Percentiles rank a stretch among this genome's conserved stretches.
Conservation (phyloP, 306 rosid species). For the Neltuma alba region DNA sequence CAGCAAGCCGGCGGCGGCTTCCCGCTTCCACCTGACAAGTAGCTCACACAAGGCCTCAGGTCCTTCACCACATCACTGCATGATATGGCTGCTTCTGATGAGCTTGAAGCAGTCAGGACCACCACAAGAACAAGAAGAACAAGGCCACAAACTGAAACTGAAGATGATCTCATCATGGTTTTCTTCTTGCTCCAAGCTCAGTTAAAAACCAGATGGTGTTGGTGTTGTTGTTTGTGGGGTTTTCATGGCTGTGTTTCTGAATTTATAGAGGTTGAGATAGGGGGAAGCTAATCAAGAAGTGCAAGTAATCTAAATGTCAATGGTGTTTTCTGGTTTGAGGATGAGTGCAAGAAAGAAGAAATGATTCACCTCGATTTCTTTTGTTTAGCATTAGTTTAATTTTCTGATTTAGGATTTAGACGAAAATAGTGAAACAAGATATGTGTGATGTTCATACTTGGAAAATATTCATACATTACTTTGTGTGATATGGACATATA, state of each 20-base stretch:
- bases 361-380: slow-evolving; percentile 2
- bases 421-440: not conserved
- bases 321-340: not conserved
- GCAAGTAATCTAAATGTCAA: slow-evolving; percentile 28
- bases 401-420: slow-evolving; percentile 25
- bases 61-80: slow-evolving; percentile 63
- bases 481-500: not conserved
- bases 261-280: slow-evolving; percentile 41
- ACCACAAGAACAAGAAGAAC: not conserved
- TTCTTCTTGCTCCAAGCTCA: not conserved
- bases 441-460: not conserved
- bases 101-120: not conserved
- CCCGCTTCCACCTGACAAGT: slow-evolving; percentile 71
- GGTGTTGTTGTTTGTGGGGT: not conserved
- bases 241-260: not conserved
- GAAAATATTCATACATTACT: not conserved
- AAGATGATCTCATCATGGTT: slow-evolving; percentile 51
- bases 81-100: slow-evolving; percentile 60
- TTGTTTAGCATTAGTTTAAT: not conserved
- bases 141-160: slow-evolving; percentile 22
- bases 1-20: slow-evolving; percentile 73
- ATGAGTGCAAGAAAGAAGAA: slow-evolving; percentile 47
- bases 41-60: slow-evolving; percentile 66
- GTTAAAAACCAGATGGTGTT: not conserved
- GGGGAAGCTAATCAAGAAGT: not conserved